Evolutionary conservation across 257 asterid genomes (phyloP).

Genomic region (Catharanthus roseus): DNA sequence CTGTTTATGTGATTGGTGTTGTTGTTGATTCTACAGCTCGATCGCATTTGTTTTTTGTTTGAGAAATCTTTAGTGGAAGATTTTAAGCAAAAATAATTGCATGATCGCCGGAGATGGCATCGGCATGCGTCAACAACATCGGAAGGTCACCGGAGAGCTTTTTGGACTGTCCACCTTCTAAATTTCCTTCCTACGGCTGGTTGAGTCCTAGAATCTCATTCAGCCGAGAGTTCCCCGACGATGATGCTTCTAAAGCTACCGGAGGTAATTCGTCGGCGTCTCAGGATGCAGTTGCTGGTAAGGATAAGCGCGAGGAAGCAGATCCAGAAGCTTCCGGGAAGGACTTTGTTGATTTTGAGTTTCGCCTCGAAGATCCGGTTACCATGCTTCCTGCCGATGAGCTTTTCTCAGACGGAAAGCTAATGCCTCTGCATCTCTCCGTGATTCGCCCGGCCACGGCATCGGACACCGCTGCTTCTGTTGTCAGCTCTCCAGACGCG

Average conservation of each 20-base stretch:
- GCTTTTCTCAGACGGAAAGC: slow-evolving; percentile 86
- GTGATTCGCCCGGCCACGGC: slow-evolving; percentile 32
- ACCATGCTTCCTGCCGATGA: slow-evolving; percentile 87
- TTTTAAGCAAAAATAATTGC: slow-evolving; percentile 17
- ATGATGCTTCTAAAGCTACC: slow-evolving; percentile 16
- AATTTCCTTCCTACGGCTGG: slow-evolving; percentile 43
- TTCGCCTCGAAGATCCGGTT: slow-evolving; percentile 80
- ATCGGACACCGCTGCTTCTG: slow-evolving; percentile 24
- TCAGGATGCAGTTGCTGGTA: slow-evolving; percentile 17
- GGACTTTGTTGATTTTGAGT: slow-evolving; percentile 70
- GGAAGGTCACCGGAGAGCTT: slow-evolving; percentile 50
- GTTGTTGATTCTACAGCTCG: background rate
- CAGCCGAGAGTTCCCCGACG: slow-evolving; percentile 30
- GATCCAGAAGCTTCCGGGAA: slow-evolving; percentile 49
- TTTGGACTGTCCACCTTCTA: slow-evolving; percentile 38
- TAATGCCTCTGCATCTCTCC: slow-evolving; percentile 66
- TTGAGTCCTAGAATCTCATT: slow-evolving; percentile 40
- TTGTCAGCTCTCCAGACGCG: slow-evolving; percentile 42
- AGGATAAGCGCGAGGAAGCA: slow-evolving; percentile 31
- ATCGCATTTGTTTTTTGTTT: background rate
- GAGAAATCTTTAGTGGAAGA: too few relatives aligned
- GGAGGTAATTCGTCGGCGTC: slow-evolving; percentile 18
- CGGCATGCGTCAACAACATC: slow-evolving; percentile 54
- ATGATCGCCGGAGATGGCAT: slow-evolving; percentile 46
- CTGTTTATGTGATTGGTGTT: slow-evolving; percentile 1